Percentiles rank a stretch among this genome's conserved stretches.
Evolutionary conservation across 2,329 filamentous ascomycete species (phyloP).

Genomic region (Alternaria tenuissima): DNA sequence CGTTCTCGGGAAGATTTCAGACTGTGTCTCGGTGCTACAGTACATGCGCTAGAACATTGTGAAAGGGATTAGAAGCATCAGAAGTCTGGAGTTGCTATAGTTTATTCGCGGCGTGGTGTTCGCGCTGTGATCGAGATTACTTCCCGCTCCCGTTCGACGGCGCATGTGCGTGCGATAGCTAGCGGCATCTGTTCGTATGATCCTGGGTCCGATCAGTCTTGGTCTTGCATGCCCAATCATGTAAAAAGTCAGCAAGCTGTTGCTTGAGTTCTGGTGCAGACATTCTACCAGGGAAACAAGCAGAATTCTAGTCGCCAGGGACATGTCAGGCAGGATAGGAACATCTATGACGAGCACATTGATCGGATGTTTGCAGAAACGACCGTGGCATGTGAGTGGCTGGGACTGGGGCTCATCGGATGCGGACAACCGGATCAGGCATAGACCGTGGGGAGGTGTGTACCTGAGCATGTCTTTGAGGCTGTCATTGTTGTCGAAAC

Average conservation of each 20-base stretch:
- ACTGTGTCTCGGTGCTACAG: slow-evolving; percentile 4
- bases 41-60: slow-evolving; percentile 1
- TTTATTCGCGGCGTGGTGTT: slow-evolving; percentile 22
- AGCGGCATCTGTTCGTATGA: slow-evolving; percentile 36
- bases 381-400: slow-evolving; percentile 16
- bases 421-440: slow-evolving; percentile 19
- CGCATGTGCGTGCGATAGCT: slow-evolving; percentile 32
- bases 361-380: slow-evolving; percentile 8
- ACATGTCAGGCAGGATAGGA: background rate
- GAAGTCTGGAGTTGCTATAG: slow-evolving; percentile 7
- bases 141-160: slow-evolving; percentile 45
- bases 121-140: slow-evolving; percentile 33
- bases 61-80: background rate
- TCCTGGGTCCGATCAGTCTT: slow-evolving; percentile 43
- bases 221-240: slow-evolving; percentile 13
- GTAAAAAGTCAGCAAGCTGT: background rate
- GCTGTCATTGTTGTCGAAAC: background rate
- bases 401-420: slow-evolving; percentile 18
- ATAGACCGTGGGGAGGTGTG: background rate
- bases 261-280: background rate
- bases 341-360: slow-evolving; percentile 19
- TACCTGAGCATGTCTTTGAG: background rate
- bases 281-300: background rate
- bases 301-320: background rate
- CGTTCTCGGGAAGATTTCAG: background rate